These are phyloP conservation scores for Phtheirospermum japonicum DNA, from an alignment of 257 asterid genomes.

Conservation along the genomic window DNA sequence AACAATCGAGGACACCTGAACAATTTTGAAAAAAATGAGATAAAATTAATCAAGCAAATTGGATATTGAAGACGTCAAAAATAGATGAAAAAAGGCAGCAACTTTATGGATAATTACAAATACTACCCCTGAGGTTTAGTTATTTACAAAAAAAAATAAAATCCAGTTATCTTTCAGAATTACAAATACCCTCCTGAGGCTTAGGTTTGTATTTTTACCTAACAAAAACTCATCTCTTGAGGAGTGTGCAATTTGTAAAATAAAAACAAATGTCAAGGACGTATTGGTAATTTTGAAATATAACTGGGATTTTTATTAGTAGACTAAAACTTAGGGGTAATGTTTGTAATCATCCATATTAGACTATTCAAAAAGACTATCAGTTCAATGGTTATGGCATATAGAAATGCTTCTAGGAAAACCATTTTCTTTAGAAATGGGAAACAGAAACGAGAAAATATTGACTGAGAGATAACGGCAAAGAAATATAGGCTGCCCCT, in stretches of 20 bases:
- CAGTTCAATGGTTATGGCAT: too few species aligned
- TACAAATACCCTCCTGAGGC: background rate
- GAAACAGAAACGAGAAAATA: background rate
- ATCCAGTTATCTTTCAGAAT: background rate
- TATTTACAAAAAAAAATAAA: background rate
- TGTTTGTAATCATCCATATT: background rate
- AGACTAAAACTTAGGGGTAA: background rate
- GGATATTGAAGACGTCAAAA: too few species aligned
- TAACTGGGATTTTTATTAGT: background rate
- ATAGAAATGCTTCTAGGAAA: background rate
- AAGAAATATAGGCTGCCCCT: too few species aligned
- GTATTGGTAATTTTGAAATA: background rate
- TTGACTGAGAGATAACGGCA: background rate
- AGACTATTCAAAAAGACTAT: background rate
- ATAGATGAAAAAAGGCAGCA: background rate
- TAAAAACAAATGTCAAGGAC: background rate
- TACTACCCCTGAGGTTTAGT: background rate
- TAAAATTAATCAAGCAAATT: background rate
- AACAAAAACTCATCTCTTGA: background rate
- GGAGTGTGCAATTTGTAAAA: background rate
- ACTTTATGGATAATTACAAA: background rate
- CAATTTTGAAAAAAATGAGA: slow-evolving; percentile 11
- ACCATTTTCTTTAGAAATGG: background rate
- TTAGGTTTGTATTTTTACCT: background rate
- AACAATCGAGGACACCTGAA: slow-evolving; percentile 61